Base-by-base conservation (phyloP, 148 eudicot species). In the Arbutus unedo region DNA sequence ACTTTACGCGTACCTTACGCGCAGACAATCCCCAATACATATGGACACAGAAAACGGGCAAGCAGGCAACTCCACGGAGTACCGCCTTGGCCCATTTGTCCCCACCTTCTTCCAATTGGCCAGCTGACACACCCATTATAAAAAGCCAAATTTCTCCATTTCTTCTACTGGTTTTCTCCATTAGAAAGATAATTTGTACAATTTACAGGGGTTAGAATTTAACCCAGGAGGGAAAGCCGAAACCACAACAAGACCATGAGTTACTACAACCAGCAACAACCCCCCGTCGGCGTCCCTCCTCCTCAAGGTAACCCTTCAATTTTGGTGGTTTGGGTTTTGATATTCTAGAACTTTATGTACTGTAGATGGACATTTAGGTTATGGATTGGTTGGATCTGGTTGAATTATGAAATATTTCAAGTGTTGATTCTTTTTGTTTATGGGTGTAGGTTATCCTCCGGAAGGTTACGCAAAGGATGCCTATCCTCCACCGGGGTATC, bases 211-310 rank as follows among this genome's bases (percentile, higher is more conserved):
- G 38, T 31, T 31, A 25, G 11, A 66, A 66, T 66, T 66, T 11
- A 25, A 66, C 71, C 71, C 71, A 66, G 71, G 71, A 38, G 71
- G 43, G 23, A 18, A 3, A 25, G 71, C 71, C 16, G 2, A 11
- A 66, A 15, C 71, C 16, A 25, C 71, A 25, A 3, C 71, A 51
- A 66, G 4, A 70, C 43, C 73, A 94, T 94, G 98, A 93, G 93
- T 88, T 93, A 91, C 78, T 95, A 95, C 91, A 90, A 87, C 82
- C 93, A 91, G 82, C 88, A 89, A 54, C 98, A 92, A 64, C 93
- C 98, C 13, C 96, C 98, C 11, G 92, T 93, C 50, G 98, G 98
- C 38, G 93, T 84, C 3, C 98, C 98, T 7, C 98, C 98, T 8
- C 91, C 93, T 11, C 97, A 95, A 93, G 97, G 98, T 90, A 66